A percentile compares a stretch with the other conserved stretches of the same genome.
phyloP scores from a whole-genome alignment of 1,139 yeast species.

The Geotrichum klebahnii region DNA sequence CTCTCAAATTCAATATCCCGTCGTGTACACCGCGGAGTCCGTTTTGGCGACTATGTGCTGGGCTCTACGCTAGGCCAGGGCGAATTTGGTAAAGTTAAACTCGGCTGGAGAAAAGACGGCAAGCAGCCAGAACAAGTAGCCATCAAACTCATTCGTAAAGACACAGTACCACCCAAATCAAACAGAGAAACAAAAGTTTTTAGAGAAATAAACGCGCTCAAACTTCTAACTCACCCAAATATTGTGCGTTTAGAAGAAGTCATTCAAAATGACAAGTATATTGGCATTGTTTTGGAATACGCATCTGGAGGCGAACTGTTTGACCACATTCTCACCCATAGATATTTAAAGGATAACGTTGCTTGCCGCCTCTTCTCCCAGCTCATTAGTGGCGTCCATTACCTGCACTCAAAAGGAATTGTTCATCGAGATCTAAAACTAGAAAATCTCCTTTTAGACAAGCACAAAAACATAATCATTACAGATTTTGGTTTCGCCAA shows the following conservation, averaged over 20 bases:
- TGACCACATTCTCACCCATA: slow-evolving; percentile 83
- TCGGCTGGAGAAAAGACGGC: slow-evolving; percentile 78
- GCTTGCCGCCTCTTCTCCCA: slow-evolving; percentile 91
- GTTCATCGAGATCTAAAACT: slow-evolving; percentile 78
- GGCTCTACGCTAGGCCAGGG: slow-evolving; percentile 98
- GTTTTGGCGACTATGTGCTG: slow-evolving; percentile 81
- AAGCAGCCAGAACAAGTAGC: slow-evolving; percentile 52
- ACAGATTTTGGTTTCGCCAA: slow-evolving; percentile 92
- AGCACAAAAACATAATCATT: slow-evolving; percentile 72
- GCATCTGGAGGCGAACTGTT: slow-evolving; percentile 97
- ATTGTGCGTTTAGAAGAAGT: slow-evolving; percentile 90
- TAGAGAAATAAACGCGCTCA: slow-evolving; percentile 87
- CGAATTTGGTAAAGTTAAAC: slow-evolving; percentile 92
- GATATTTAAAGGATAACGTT: slow-evolving; percentile 70
- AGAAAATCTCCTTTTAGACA: slow-evolving; percentile 65
- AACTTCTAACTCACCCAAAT: slow-evolving; percentile 84
- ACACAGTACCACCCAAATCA: slow-evolving; percentile 72
- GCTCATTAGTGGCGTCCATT: slow-evolving; percentile 86
- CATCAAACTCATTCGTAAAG: slow-evolving; percentile 83
- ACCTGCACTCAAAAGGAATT: slow-evolving; percentile 78
- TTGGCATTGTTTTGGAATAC: slow-evolving; percentile 92
- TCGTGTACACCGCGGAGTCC: slow-evolving; percentile 35
- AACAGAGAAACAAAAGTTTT: slow-evolving; percentile 85
- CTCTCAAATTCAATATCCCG: slow-evolving; percentile 23
- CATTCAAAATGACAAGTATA: slow-evolving; percentile 86